Percentiles rank a stretch among this genome's conserved stretches.
Conservation (phyloP, 2,329 filamentous ascomycete species). For the Cladophialophora chaetospira region DNA sequence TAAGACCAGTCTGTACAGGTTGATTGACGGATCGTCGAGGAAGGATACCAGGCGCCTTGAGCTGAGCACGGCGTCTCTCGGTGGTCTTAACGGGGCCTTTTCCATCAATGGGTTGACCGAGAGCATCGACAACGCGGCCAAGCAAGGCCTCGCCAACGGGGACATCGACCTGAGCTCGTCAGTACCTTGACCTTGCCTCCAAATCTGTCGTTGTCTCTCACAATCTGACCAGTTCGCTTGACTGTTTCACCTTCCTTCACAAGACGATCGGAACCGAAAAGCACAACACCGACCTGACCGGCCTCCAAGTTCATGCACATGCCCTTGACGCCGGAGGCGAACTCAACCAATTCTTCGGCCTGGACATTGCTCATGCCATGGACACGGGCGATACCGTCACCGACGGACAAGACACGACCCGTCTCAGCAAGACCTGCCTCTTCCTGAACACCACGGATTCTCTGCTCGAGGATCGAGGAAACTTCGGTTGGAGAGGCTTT, state of each 20-base stretch:
- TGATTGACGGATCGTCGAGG: slow-evolving; percentile 96
- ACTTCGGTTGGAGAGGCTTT: slow-evolving; percentile 98
- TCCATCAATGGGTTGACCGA: slow-evolving; percentile 98
- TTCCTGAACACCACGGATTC: slow-evolving; percentile 97
- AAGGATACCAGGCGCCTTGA: slow-evolving; percentile 98
- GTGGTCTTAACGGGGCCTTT: slow-evolving; percentile 95
- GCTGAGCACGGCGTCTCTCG: slow-evolving; percentile 91
- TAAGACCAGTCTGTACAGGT: slow-evolving; percentile 98
- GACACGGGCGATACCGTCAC: slow-evolving; percentile 99
- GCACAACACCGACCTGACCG: slow-evolving; percentile 99
- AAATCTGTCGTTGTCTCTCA: slow-evolving; percentile 53
- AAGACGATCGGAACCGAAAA: slow-evolving; percentile 99
- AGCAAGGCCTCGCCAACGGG: slow-evolving; percentile 91
- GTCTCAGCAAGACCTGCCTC: slow-evolving; percentile 96
- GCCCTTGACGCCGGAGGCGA: slow-evolving; percentile 99
- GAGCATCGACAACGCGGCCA: slow-evolving; percentile 96
- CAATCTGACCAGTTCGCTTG: slow-evolving; percentile 99
- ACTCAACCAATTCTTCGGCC: slow-evolving; percentile 99
- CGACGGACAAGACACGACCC: slow-evolving; percentile 96
- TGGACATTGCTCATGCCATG: slow-evolving; percentile 99
- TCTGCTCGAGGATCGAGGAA: slow-evolving; percentile 98
- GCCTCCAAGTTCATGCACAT: slow-evolving; percentile 99
- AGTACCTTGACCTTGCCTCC: slow-evolving; percentile 26
- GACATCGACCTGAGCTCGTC: slow-evolving; percentile 75
- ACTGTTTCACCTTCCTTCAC: slow-evolving; percentile 99